Evolutionary conservation across 306 rosid species (phyloP).

Genomic region (Trifolium subterraneum): DNA sequence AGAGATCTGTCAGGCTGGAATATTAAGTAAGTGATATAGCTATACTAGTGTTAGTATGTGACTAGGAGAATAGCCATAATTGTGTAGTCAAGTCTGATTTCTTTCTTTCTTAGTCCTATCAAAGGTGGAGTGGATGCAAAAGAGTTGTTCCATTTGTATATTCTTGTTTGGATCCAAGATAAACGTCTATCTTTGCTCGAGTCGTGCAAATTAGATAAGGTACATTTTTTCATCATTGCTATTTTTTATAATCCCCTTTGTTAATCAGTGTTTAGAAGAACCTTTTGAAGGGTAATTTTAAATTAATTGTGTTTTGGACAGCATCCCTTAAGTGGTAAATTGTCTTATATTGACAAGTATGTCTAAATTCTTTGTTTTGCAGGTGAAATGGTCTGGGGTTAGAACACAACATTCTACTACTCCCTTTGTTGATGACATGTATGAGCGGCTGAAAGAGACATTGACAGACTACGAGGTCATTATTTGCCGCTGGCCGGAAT

Average conservation of each 20-base stretch:
- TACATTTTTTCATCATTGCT: conserved; percentile 42
- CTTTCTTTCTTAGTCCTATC: conserved; percentile 60
- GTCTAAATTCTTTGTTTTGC: conserved; percentile 52
- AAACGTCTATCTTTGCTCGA: conserved; percentile 86
- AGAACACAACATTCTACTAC: conserved; percentile 94
- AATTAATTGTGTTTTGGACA: neutral
- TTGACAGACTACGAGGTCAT: conserved; percentile 86
- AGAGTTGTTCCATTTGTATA: conserved; percentile 92
- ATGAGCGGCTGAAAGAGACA: conserved; percentile 85
- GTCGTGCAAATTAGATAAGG: conserved; percentile 93
- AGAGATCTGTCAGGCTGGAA: conserved; percentile 82
- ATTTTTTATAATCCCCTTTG: conserved; percentile 25
- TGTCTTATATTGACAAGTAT: conserved; percentile 27
- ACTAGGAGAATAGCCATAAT: neutral
- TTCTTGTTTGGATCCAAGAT: conserved; percentile 94
- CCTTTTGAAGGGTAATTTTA: neutral
- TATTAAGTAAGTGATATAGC: conserved; percentile 56
- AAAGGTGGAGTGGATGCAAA: conserved; percentile 97
- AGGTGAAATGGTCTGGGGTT: conserved; percentile 99
- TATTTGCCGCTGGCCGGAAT: conserved; percentile 98
- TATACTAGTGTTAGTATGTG: conserved; percentile 23
- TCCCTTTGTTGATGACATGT: conserved; percentile 97
- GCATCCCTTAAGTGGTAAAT: conserved; percentile 18
- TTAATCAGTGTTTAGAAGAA: neutral
- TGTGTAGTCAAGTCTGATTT: conserved; percentile 11